Evolutionary conservation across 305 asterid genomes (phyloP), one percentile per base, ranked within the genome.

Genomic region (Ilex paraguariensis): DNA sequence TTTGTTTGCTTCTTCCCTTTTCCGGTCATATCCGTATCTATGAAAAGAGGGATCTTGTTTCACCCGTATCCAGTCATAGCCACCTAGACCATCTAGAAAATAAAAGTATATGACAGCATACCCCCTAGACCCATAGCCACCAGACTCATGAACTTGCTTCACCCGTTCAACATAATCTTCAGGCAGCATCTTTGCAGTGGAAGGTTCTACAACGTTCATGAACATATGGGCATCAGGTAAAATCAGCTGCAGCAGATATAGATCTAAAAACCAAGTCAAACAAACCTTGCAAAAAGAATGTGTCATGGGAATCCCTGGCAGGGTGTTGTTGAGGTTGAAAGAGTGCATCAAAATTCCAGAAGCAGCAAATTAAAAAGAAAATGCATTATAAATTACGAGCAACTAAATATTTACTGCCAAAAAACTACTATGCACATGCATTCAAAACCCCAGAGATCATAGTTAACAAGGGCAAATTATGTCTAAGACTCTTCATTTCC

Each of bases 271-370:
- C 32, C 39, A 71, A 71, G 57, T 11, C 42, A 62, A 65, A 40
- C 77, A 58, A 59, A 84, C 97, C 98, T 83, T 85, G 83, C 73
- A 91, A 70, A 75, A 87, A 88, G 87, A 91, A 91, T 21, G 98
- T 87, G 71, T 91, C 98, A 16, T 88, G 98, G 62, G 98, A 91
- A 83, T 91, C 96, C 75, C 98, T 95, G 61, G 98, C 98, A 54
- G 98, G 98, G 65, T 91, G 98, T 70, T 91, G 98, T 55, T 91
- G 98, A 16, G 96, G 95, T 80, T 91, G 98, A 84, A 88, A 91
- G 71, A 91, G 97, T 45, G 91, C 92, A 61, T 91, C 98, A 64
- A 91, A 91, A 68, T 91, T 91, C 98, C 96, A 91, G 81, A 83
- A 91, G 81, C 96, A 89, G 78, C 83, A 84, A 68, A 63, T 39